A percentile compares a stretch with the other conserved stretches of the same genome.
phyloP scores from a whole-genome alignment of 768 basidiomycete genomes.

The Pleurotus cornucopiae region DNA sequence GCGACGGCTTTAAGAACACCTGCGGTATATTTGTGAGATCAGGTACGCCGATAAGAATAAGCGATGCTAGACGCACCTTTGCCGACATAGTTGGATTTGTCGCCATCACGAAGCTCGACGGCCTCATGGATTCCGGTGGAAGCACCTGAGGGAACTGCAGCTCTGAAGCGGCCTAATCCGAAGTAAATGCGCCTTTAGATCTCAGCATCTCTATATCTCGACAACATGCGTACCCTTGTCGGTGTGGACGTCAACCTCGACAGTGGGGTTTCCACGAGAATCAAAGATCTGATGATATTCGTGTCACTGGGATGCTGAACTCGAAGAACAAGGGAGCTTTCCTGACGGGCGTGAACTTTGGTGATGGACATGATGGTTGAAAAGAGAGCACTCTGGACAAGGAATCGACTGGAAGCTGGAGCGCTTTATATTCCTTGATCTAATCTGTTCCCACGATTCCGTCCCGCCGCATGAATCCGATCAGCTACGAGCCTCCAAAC shows the following conservation, averaged over 20 bases:
- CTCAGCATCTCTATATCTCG: neutral
- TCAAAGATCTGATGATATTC: conserved; percentile 81
- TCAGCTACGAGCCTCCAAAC: neutral
- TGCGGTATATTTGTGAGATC: conserved; percentile 23
- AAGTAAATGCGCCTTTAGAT: neutral
- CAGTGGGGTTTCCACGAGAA: conserved; percentile 97
- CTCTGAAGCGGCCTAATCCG: conserved; percentile 78
- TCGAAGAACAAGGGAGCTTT: conserved; percentile 24
- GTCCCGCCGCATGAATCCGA: conserved; percentile 4
- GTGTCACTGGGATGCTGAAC: conserved; percentile 4
- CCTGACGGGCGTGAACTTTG: conserved; percentile 92
- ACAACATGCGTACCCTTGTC: conserved; percentile 57
- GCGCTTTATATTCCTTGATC: conserved; percentile 19
- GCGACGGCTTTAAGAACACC: conserved; percentile 91
- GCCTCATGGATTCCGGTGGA: conserved; percentile 99
- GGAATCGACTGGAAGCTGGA: conserved; percentile 25
- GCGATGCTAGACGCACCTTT: conserved; percentile 61
- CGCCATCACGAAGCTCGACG: conserved; percentile 96
- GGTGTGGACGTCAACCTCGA: conserved; percentile 90
- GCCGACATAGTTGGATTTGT: conserved; percentile 89
- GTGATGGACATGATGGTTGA: conserved; percentile 77
- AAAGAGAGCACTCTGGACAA: conserved; percentile 14
- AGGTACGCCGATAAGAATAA: conserved; percentile 3
- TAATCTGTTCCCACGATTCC: conserved; percentile 32
- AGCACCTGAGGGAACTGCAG: conserved; percentile 95